A percentile compares a stretch with the other conserved stretches of the same genome.
Evolutionary conservation across 306 rosid species (phyloP).

Genomic region (Cicer yamashitae): DNA sequence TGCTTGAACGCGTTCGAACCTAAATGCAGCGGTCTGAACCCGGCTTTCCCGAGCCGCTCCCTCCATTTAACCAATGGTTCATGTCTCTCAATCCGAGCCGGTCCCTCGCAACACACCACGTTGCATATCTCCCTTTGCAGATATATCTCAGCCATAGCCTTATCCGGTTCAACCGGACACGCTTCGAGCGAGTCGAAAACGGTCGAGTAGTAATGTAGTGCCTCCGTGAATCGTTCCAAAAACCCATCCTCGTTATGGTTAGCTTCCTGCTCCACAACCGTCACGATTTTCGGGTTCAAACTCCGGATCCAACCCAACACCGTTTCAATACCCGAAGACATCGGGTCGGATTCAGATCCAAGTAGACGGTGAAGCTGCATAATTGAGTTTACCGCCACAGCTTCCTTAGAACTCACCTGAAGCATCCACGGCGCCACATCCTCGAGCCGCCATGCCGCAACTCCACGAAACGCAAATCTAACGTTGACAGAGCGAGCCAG

Average conservation of each 20-base stretch:
- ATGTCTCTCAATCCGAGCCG: slow-evolving; percentile 80
- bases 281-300: slow-evolving; percentile 74
- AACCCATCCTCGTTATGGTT: slow-evolving; percentile 75
- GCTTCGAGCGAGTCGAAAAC: slow-evolving; percentile 88
- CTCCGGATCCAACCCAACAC: slow-evolving; percentile 74
- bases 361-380: slow-evolving; percentile 85
- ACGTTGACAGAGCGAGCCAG: slow-evolving; percentile 86
- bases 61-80: slow-evolving; percentile 78
- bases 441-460: slow-evolving; percentile 78
- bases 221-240: slow-evolving; percentile 87
- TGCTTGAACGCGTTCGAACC: slow-evolving; percentile 92
- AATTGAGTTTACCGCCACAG: slow-evolving; percentile 82
- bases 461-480: slow-evolving; percentile 85
- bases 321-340: slow-evolving; percentile 37
- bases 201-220: slow-evolving; percentile 80
- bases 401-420: slow-evolving; percentile 70
- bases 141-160: slow-evolving; percentile 78
- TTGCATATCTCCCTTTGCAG: slow-evolving; percentile 78
- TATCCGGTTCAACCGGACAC: slow-evolving; percentile 71
- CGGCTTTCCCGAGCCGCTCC: slow-evolving; percentile 65
- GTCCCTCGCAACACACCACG: slow-evolving; percentile 83
- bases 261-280: slow-evolving; percentile 90
- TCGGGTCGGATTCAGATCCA: slow-evolving; percentile 58
- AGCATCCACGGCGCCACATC: slow-evolving; percentile 97
- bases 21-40: slow-evolving; percentile 61